These are phyloP conservation scores for Astragalus glycyphyllos DNA, from an alignment of 306 rosid genomes.

Conservation along the genomic window DNA sequence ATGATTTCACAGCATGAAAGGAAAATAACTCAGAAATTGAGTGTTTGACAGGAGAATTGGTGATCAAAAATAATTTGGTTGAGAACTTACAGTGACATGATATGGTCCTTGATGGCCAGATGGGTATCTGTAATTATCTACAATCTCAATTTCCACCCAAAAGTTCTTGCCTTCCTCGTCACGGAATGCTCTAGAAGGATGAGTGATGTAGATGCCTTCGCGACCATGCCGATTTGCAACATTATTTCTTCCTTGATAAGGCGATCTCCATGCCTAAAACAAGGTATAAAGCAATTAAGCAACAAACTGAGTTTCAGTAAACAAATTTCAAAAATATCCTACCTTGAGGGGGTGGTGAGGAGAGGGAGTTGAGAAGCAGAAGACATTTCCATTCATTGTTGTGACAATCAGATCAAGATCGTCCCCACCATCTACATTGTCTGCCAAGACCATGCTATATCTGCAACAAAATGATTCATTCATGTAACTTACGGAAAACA, in stretches of 20 bases:
- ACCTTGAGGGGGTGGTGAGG: constrained; percentile 96
- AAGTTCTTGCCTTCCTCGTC: constrained; percentile 98
- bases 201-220: constrained; percentile 82
- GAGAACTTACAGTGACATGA: constrained; percentile 74
- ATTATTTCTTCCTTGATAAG: constrained; percentile 88
- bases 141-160: constrained; percentile 89
- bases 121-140: constrained; percentile 80
- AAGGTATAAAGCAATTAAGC: constrained; percentile 32
- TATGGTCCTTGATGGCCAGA: constrained; percentile 94
- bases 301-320: constrained; percentile 26
- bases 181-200: constrained; percentile 89
- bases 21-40: constrained; percentile 12
- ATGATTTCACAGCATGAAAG: constrained; percentile 45
- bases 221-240: constrained; percentile 71
- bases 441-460: constrained; percentile 98
- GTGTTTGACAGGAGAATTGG: constrained; percentile 11
- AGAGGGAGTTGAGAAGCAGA: constrained; percentile 94
- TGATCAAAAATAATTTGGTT: not conserved
- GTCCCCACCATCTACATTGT: constrained; percentile 99
- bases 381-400: constrained; percentile 97
- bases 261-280: constrained; percentile 81
- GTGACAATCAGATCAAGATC: constrained; percentile 95
- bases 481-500: constrained; percentile 30
- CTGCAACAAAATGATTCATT: constrained; percentile 55
- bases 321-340: constrained; percentile 47